phyloP scores from a whole-genome alignment of 73 alveolate genomes.

The Stentor coeruleus region DNA sequence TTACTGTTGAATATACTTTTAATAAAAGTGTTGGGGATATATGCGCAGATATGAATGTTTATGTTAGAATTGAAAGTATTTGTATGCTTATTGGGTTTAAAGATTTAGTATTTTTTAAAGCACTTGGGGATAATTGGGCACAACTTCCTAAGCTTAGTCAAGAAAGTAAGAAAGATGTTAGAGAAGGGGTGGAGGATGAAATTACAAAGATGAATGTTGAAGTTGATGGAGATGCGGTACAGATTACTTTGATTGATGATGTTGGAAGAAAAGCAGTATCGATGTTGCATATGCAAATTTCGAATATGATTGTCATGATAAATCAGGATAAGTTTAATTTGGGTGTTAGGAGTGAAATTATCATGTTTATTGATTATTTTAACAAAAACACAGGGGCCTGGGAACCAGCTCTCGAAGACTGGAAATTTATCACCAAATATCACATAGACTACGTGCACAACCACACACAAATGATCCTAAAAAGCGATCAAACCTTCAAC shows the following conservation, averaged over 20 bases:
- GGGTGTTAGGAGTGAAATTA: neutral
- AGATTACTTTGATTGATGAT: neutral
- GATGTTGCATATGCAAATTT: neutral
- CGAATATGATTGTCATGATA: neutral
- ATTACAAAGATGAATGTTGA: too few relatives aligned
- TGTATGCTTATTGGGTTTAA: too few relatives aligned
- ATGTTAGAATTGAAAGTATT: neutral
- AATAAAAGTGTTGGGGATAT: neutral
- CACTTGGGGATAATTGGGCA: neutral
- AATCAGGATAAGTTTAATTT: neutral
- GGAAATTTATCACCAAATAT: too few relatives aligned
- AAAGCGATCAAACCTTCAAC: neutral
- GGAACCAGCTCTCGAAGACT: constrained; percentile 18
- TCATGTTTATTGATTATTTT: neutral
- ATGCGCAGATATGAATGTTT: neutral
- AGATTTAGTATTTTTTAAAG: neutral
- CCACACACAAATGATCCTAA: too few relatives aligned
- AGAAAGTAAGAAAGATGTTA: too few relatives aligned
- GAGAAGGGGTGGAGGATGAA: too few relatives aligned
- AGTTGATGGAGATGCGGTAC: constrained; percentile 14
- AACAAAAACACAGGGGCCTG: neutral
- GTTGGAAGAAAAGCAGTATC: neutral
- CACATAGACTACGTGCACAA: too few relatives aligned
- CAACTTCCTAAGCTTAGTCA: too few relatives aligned
- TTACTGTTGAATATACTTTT: neutral